A percentile compares a stretch with the other conserved stretches of the same genome.
Conservation (phyloP, 108 stramenopile species). For the Skeletonema marinoi region DNA sequence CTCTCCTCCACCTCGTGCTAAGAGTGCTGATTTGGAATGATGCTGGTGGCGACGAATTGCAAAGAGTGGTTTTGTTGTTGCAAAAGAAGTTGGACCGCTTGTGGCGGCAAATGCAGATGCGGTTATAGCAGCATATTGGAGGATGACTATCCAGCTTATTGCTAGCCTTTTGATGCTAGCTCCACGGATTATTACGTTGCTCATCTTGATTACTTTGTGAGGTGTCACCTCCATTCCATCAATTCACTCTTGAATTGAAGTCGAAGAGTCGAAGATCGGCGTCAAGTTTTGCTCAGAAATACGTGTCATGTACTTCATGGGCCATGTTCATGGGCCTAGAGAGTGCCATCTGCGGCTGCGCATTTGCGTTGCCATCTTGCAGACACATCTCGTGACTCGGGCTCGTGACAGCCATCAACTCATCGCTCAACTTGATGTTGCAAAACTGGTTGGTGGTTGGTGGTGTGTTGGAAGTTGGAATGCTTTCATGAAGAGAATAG, state of each 20-base stretch:
- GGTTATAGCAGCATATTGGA: constrained; percentile 10
- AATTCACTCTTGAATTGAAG: neutral
- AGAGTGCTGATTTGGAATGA: neutral
- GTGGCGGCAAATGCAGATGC: constrained; percentile 23
- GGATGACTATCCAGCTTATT: constrained; percentile 3
- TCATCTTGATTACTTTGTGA: neutral
- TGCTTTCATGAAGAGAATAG: too few species aligned
- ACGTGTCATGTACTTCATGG: neutral
- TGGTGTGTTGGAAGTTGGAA: too few species aligned
- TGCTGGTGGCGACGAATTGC: neutral
- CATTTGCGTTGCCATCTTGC: too few species aligned
- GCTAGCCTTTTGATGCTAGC: constrained; percentile 3
- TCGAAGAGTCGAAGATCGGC: neutral
- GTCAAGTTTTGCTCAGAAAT: neutral
- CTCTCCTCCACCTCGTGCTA: neutral
- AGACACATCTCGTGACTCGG: too few species aligned
- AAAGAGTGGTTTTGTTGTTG: neutral
- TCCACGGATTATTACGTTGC: neutral
- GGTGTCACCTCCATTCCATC: too few species aligned
- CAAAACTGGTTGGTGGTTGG: too few species aligned
- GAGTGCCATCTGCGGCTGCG: neutral
- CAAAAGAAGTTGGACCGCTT: neutral
- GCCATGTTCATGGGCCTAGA: neutral
- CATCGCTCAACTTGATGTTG: too few species aligned
- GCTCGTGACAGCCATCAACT: neutral